Percentiles rank a stretch among this genome's conserved stretches.
These are phyloP conservation scores for Ceratocystis lukuohia DNA, from an alignment of 2,329 filamentous ascomycete species.

Conservation along the genomic window DNA sequence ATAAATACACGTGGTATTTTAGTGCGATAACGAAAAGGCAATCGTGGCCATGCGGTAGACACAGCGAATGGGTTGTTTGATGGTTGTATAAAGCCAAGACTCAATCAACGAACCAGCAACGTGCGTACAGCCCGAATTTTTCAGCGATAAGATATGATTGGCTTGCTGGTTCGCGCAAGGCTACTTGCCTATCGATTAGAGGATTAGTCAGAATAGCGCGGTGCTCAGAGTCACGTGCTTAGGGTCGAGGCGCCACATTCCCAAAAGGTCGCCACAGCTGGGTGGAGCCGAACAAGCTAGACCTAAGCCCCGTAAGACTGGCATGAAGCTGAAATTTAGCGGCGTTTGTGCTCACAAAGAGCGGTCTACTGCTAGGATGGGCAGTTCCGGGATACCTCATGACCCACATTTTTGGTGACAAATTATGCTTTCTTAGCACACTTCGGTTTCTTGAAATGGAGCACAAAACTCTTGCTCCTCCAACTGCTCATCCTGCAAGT, in stretches of 20 bases:
- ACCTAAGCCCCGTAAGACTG: no score
- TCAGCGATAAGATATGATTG: not conserved
- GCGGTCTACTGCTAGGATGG: no score
- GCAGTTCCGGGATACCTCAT: no score
- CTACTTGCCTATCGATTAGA: not conserved
- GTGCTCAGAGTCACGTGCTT: not conserved
- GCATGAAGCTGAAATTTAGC: no score
- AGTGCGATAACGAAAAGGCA: not conserved
- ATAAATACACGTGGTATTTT: not conserved
- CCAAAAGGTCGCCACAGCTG: not conserved
- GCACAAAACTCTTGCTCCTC: no score
- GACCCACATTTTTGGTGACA: no score
- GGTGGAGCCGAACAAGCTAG: no score
- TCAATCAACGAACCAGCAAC: not conserved
- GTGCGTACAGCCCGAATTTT: not conserved
- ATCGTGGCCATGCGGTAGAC: not conserved
- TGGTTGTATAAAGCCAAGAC: not conserved
- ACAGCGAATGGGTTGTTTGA: not conserved
- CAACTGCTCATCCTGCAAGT: no score
- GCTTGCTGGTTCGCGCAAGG: not conserved
- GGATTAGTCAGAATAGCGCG: not conserved
- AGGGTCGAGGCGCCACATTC: not conserved
- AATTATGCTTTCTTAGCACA: no score
- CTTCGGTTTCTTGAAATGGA: no score
- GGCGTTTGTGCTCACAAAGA: no score